Conservation (phyloP, 139 green algal species). For the Auxenochlorella protothecoides region DNA sequence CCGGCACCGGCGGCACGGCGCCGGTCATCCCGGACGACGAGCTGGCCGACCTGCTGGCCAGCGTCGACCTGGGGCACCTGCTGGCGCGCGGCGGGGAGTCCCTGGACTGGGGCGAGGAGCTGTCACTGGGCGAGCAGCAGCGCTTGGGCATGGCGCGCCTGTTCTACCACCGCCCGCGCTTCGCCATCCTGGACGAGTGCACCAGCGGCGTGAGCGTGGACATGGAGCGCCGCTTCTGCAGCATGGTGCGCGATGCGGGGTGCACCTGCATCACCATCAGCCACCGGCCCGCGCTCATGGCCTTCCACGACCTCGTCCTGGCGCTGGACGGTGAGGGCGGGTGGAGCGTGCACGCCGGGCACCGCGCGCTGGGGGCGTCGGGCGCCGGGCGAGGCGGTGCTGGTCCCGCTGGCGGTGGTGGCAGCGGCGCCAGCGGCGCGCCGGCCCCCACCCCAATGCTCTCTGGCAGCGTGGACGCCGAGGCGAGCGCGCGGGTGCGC, state of each 20-base stretch:
- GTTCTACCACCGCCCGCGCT: conserved; percentile 63
- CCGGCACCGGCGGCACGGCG: background rate
- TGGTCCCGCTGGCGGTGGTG: background rate
- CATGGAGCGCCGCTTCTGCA: conserved; percentile 67
- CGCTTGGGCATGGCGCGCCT: conserved; percentile 63
- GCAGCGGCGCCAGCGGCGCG: background rate
- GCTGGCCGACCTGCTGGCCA: conserved; percentile 34
- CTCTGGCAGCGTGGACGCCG: background rate
- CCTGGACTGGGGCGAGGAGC: conserved; percentile 37
- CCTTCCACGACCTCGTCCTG: conserved; percentile 70
- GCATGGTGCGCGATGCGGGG: conserved; percentile 32
- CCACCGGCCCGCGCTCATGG: conserved; percentile 63
- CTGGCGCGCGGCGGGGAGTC: conserved; percentile 16
- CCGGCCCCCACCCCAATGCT: background rate
- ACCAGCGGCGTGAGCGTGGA: conserved; percentile 62
- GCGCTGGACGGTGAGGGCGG: conserved; percentile 65
- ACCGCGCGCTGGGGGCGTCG: conserved; percentile 9
- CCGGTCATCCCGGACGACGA: conserved; percentile 18
- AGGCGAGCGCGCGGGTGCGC: background rate
- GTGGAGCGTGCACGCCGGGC: conserved; percentile 47
- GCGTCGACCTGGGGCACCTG: conserved; percentile 54
- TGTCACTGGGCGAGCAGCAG: conserved; percentile 64
- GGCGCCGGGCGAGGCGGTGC: conserved; percentile 1
- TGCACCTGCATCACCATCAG: conserved; percentile 70
- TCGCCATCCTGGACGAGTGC: conserved; percentile 79